A percentile compares a stretch with the other conserved stretches of the same genome.
Evolutionary conservation across 148 eudicot species (phyloP).

Genomic region (Chenopodium album): DNA sequence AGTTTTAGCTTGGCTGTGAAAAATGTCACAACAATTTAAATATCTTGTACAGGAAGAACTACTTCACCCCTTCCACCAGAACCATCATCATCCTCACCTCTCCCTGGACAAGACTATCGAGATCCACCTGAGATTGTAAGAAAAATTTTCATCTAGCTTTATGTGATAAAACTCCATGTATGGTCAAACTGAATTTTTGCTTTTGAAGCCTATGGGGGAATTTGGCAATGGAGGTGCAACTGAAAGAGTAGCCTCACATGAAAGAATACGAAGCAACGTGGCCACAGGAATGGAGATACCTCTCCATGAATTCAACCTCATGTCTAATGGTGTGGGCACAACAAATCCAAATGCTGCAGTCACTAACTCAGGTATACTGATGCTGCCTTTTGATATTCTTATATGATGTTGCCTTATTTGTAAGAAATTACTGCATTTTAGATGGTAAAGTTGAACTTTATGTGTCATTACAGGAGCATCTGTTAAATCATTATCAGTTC

Average conservation of each 20-base stretch:
- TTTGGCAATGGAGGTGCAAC: conserved; percentile 42
- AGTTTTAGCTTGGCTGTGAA: background rate
- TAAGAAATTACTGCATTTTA: background rate
- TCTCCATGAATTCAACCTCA: conserved; percentile 37
- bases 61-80: conserved; percentile 53
- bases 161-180: conserved; percentile 2
- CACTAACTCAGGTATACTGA: conserved; percentile 48
- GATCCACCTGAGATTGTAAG: conserved; percentile 56
- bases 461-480: conserved; percentile 44
- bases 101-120: conserved; percentile 32
- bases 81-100: conserved; percentile 59
- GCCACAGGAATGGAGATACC: conserved; percentile 28
- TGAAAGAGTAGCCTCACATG: conserved; percentile 36
- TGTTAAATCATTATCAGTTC: conserved; percentile 44
- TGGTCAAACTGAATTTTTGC: background rate
- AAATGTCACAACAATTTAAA: conserved; percentile 2
- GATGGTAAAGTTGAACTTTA: conserved; percentile 15
- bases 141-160: background rate
- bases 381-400: background rate
- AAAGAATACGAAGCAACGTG: conserved; percentile 41
- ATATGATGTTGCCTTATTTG: background rate
- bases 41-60: conserved; percentile 46
- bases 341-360: conserved; percentile 47
- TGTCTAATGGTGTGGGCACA: conserved; percentile 24
- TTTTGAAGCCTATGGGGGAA: conserved; percentile 54